Evolutionary conservation across 2,329 filamentous ascomycete genomes (phyloP).

Genomic region (Chalaropsis ovoidea): DNA sequence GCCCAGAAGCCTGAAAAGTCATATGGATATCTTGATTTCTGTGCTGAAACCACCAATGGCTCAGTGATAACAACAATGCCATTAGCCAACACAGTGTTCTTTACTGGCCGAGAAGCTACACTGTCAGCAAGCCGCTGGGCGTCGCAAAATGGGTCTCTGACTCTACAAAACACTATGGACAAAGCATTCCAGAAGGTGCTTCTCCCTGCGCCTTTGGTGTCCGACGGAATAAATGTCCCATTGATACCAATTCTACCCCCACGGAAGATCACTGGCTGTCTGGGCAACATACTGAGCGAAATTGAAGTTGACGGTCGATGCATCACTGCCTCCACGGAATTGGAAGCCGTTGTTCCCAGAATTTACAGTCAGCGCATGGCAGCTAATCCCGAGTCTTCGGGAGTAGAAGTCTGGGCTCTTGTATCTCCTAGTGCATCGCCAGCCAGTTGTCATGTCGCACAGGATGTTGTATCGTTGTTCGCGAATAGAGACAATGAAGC

Average conservation of each 20-base stretch:
- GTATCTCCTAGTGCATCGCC: slow-evolving; percentile 20
- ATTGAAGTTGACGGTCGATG: slow-evolving; percentile 41
- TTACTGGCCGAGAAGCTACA: slow-evolving; percentile 54
- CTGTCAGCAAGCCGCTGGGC: slow-evolving; percentile 36
- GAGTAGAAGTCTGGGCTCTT: slow-evolving; percentile 65
- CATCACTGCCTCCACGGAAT: slow-evolving; percentile 58
- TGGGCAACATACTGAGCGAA: slow-evolving; percentile 69
- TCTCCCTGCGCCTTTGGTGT: slow-evolving; percentile 25
- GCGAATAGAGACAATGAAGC: slow-evolving; percentile 20
- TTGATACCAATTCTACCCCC: slow-evolving; percentile 54
- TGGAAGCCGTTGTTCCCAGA: slow-evolving; percentile 54
- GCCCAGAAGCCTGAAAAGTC: slow-evolving; percentile 17
- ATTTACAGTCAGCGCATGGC: slow-evolving; percentile 41
- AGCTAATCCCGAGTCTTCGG: slow-evolving; percentile 35
- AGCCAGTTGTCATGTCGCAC: slow-evolving; percentile 42
- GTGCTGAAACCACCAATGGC: not conserved
- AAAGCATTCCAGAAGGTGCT: slow-evolving; percentile 36
- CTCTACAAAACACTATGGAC: slow-evolving; percentile 30
- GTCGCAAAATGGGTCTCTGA: slow-evolving; percentile 24
- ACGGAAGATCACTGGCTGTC: slow-evolving; percentile 51
- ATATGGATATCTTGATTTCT: slow-evolving; percentile 22
- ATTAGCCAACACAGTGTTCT: slow-evolving; percentile 68
- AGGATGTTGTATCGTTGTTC: slow-evolving; percentile 27
- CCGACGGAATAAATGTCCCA: slow-evolving; percentile 33
- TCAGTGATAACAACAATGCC: slow-evolving; percentile 45